Evolutionary conservation across 495 filamentous ascomycete genomes (phyloP).

Genomic region (Aspergillus sparsus): DNA sequence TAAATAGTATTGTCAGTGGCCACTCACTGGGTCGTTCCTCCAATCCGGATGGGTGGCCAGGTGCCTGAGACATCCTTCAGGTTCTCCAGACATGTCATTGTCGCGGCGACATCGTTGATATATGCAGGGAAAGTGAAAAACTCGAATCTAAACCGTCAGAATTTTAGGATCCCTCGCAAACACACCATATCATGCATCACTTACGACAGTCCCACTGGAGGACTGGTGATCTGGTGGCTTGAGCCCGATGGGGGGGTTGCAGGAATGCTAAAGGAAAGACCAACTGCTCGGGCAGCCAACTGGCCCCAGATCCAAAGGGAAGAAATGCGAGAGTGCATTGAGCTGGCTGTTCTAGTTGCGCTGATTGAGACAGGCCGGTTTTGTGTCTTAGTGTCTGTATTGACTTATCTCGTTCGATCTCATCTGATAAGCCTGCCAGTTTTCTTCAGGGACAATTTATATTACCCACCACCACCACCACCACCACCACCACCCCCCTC

Average conservation of each 20-base stretch:
- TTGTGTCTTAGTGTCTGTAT: not conserved
- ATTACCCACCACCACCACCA: no score
- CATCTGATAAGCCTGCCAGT: no score
- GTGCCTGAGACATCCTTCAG: constrained; percentile 54
- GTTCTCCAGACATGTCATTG: constrained; percentile 56
- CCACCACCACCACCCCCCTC: no score
- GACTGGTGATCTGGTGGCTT: constrained; percentile 12
- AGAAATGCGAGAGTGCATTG: not conserved
- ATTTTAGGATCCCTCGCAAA: no score
- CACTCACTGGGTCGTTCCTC: constrained; percentile 56
- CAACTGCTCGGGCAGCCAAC: not conserved
- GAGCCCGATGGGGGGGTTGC: constrained; percentile 11
- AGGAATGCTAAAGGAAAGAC: constrained; percentile 13
- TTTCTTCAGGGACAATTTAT: no score
- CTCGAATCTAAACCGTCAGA: constrained; percentile 43
- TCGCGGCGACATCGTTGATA: constrained; percentile 55
- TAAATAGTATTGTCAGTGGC: no score
- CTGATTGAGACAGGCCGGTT: not conserved
- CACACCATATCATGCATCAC: constrained; percentile 14
- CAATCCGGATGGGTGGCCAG: constrained; percentile 60
- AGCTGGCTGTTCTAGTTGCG: no score
- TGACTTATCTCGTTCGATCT: not conserved
- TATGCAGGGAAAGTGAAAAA: constrained; percentile 64
- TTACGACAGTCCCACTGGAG: constrained; percentile 57
- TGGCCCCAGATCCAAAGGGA: constrained; percentile 7